phyloP scores from a whole-genome alignment of 768 basidiomycete species.

The Suillus weaverae region DNA sequence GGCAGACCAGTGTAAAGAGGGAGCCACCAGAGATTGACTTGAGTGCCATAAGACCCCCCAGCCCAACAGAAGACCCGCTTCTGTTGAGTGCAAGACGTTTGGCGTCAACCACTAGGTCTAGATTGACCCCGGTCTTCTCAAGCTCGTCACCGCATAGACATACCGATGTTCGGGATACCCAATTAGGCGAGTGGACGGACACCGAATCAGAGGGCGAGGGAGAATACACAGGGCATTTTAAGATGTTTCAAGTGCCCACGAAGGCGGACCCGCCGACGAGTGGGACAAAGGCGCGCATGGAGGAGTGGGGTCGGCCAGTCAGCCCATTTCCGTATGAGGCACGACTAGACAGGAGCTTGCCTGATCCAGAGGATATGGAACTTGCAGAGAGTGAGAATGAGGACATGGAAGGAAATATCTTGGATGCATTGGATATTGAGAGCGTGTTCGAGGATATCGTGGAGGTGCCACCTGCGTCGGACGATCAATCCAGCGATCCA shows the following conservation, averaged over 20 bases:
- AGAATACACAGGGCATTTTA: slow-evolving; percentile 70
- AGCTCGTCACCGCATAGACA: slow-evolving; percentile 30
- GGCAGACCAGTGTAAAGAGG: slow-evolving; percentile 45
- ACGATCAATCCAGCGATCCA: neutral
- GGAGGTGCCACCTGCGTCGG: slow-evolving; percentile 4
- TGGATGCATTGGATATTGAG: slow-evolving; percentile 7
- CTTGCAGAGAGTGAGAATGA: slow-evolving; percentile 12
- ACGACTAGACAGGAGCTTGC: slow-evolving; percentile 31
- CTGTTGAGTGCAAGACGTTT: slow-evolving; percentile 50
- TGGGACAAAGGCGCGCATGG: slow-evolving; percentile 47
- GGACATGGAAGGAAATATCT: slow-evolving; percentile 9
- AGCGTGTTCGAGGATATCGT: neutral
- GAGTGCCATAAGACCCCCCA: slow-evolving; percentile 63
- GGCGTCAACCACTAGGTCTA: slow-evolving; percentile 28
- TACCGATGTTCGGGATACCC: slow-evolving; percentile 22
- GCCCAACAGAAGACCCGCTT: slow-evolving; percentile 76
- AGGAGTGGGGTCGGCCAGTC: slow-evolving; percentile 67
- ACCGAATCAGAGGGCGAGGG: slow-evolving; percentile 41
- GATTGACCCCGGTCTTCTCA: slow-evolving; percentile 38
- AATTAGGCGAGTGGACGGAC: slow-evolving; percentile 2
- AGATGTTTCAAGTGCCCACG: slow-evolving; percentile 53
- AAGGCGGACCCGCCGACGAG: slow-evolving; percentile 68
- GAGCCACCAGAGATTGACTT: slow-evolving; percentile 68
- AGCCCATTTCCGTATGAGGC: slow-evolving; percentile 59
- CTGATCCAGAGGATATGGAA: slow-evolving; percentile 2